Percentiles rank a stretch among this genome's conserved stretches.
phyloP scores from a whole-genome alignment of 73 alveolate species.

The Paraurostyla sp. region DNA sequence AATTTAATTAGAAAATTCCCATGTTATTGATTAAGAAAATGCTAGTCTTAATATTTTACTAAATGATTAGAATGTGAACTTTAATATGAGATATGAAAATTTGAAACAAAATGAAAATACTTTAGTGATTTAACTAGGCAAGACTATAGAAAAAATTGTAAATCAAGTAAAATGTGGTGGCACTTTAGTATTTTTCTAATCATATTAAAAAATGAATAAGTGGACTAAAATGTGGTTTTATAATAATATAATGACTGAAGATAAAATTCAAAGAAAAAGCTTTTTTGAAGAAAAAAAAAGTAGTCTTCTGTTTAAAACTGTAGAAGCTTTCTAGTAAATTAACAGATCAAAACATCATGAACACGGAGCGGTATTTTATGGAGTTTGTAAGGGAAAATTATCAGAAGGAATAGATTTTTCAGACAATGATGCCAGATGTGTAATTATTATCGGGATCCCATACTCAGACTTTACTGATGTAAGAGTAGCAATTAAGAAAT shows the following conservation, averaged over 20 bases:
- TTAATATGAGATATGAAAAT: constrained; percentile 72
- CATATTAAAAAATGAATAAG: constrained; percentile 77
- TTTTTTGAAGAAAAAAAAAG: constrained; percentile 32
- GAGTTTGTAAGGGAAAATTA: constrained; percentile 71
- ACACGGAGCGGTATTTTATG: constrained; percentile 76
- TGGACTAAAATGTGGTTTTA: constrained; percentile 76
- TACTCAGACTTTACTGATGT: constrained; percentile 75
- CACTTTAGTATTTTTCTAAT: constrained; percentile 85
- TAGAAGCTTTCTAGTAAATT: constrained; percentile 18
- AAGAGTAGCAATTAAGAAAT: constrained; percentile 64
- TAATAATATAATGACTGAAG: neutral
- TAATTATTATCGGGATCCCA: constrained; percentile 89
- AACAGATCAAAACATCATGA: constrained; percentile 62
- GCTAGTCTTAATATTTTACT: constrained; percentile 55
- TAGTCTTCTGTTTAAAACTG: constrained; percentile 14
- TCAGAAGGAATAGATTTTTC: constrained; percentile 82
- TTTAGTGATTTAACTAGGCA: constrained; percentile 44
- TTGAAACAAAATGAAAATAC: constrained; percentile 49
- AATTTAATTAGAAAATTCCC: constrained; percentile 54
- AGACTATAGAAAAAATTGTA: neutral
- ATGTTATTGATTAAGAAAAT: constrained; percentile 65
- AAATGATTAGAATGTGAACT: constrained; percentile 45
- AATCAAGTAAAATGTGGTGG: constrained; percentile 82
- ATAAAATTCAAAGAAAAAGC: constrained; percentile 57
- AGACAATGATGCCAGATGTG: constrained; percentile 81